Base-by-base conservation (phyloP, 768 basidiomycete genomes). In the Pisolithus marmoratus region DNA sequence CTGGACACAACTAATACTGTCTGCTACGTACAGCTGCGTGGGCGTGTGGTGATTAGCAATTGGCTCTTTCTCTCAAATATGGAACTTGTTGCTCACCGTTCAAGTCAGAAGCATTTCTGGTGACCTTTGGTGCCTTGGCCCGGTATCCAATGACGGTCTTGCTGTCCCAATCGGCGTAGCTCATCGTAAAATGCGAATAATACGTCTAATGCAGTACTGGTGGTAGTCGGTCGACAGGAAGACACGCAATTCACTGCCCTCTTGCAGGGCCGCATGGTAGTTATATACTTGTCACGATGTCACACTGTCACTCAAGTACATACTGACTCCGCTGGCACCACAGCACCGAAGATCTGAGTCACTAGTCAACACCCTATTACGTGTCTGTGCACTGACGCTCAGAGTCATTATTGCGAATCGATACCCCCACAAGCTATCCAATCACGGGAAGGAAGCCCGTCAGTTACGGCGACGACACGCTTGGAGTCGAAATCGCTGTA, bases 131-230 rank as follows among this genome's bases (percentile, higher is more conserved):
- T 57, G 63, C 77, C 67, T 69, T 80, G 69, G 71, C 79, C 68
- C 81, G 89, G 63, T 61, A 74, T 50, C 90, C 88, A 59, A 94
- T 88, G 56, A 90, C 84, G 53, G 70, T 65, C 67, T 86, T 87
- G 53, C 59, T 70, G 52, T 92, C 88, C 85, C 85, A 87, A 50
- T 90, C 86, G 19, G 48, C 4, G 67, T 75, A 75, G 62, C 70
- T 72, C 74, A 75, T 82, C 56, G 64, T 78, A 36, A 7, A 34
- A 31, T 15, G 44, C 7, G 36, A 46, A 49, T 40, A 42, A 7
- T 12, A 29, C 41, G 38, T 40, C 47, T 48, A 20, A 22, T 12
- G n/a, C 40, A 12, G 22, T 22, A 19, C 19, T 45, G 15, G 43
- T 27, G 9, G 23, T 17, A 19, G 24, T 17, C n/a, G 5, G 47